Evolutionary conservation across 345 rosid species (phyloP).

Genomic region (Firmiana major): DNA sequence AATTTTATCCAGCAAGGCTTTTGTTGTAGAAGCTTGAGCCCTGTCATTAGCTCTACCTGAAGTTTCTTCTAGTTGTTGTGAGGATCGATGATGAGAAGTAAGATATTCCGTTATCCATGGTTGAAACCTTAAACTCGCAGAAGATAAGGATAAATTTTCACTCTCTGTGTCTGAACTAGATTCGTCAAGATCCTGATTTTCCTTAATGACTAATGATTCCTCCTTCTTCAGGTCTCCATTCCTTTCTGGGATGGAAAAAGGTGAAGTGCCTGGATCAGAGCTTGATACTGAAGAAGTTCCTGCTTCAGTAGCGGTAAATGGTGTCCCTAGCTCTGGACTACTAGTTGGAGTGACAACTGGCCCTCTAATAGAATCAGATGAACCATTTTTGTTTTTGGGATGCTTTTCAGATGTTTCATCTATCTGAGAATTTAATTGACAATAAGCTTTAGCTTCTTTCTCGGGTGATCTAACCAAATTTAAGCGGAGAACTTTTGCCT

Average conservation of each 20-base stretch:
- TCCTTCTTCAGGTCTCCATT: slow-evolving; percentile 70
- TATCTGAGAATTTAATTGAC: slow-evolving; percentile 35
- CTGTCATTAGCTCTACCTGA: slow-evolving; percentile 41
- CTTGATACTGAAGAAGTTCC: slow-evolving; percentile 96
- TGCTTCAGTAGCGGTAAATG: slow-evolving; percentile 91
- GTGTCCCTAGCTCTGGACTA: slow-evolving; percentile 96
- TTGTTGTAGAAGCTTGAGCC: slow-evolving; percentile 47
- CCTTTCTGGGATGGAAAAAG: slow-evolving; percentile 53
- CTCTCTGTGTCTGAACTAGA: slow-evolving; percentile 80
- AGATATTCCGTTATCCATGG: slow-evolving; percentile 79
- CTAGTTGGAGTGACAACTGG: slow-evolving; percentile 86
- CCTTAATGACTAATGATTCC: slow-evolving; percentile 51
- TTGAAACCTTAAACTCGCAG: slow-evolving; percentile 81
- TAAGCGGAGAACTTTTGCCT: slow-evolving; percentile 88
- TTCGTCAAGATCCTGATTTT: slow-evolving; percentile 48
- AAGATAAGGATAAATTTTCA: slow-evolving; percentile 68
- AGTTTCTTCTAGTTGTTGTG: slow-evolving; percentile 46
- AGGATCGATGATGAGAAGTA: slow-evolving; percentile 44
- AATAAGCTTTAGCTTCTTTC: slow-evolving; percentile 43
- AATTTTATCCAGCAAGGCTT: slow-evolving; percentile 57
- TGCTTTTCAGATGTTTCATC: slow-evolving; percentile 48
- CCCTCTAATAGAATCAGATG: slow-evolving; percentile 53
- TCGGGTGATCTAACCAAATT: slow-evolving; percentile 77
- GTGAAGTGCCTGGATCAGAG: slow-evolving; percentile 93
- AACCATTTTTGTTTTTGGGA: slow-evolving; percentile 39